These are phyloP conservation scores for Podospora pseudocomata DNA, from an alignment of 495 filamentous ascomycete species.

Conservation along the genomic window DNA sequence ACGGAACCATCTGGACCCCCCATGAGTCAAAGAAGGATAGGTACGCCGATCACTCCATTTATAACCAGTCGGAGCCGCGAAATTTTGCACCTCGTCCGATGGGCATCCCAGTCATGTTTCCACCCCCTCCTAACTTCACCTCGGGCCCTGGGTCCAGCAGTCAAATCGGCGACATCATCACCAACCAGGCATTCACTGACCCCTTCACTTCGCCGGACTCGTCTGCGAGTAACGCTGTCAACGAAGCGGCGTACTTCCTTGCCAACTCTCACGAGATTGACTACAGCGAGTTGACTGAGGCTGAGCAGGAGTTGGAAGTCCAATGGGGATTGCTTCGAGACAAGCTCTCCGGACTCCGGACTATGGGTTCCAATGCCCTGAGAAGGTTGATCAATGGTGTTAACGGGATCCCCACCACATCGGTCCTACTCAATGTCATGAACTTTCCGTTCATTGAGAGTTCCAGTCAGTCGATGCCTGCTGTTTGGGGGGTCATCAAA, in stretches of 20 bases:
- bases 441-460: conserved; percentile 46
- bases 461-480: conserved; percentile 14
- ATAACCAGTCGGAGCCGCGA: conserved; percentile 28
- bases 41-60: neutral
- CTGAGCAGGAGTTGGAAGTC: neutral
- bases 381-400: neutral
- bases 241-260: conserved; percentile 4
- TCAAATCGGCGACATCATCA: neutral
- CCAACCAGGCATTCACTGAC: conserved; percentile 6
- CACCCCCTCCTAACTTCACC: conserved; percentile 17
- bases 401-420: neutral
- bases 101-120: neutral
- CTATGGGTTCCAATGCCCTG: neutral
- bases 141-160: neutral
- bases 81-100: conserved; percentile 23
- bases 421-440: neutral
- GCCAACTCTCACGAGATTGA: conserved; percentile 7
- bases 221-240: neutral
- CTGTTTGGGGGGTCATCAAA: conserved; percentile 31
- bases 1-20: neutral
- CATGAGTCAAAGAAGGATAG: neutral
- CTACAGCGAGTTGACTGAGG: neutral
- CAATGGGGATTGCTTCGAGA: neutral
- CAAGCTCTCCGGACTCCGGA: neutral
- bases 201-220: conserved; percentile 10